Conservation (phyloP, 2,329 filamentous ascomycete genomes). For the Ceratocystis ficicola region DNA sequence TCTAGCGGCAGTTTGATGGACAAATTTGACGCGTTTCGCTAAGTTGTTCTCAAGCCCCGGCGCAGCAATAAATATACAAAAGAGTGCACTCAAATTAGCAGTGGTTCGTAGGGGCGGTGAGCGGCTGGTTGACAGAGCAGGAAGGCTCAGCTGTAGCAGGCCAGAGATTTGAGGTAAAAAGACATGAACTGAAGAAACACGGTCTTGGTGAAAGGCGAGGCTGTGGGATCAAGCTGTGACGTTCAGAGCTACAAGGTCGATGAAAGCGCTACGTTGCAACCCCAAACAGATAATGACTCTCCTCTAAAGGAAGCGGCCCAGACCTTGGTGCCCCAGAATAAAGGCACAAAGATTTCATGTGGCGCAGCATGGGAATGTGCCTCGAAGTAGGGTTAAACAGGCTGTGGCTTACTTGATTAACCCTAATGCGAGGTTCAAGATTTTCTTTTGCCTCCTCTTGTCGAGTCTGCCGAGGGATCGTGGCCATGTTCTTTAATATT, state of each 20-base stretch:
- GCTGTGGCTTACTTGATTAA: neutral
- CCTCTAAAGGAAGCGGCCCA: neutral
- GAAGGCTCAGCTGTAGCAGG: slow-evolving; percentile 11
- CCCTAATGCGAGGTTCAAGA: neutral
- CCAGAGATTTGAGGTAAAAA: neutral
- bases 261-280: neutral
- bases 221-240: slow-evolving; percentile 1
- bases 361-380: neutral
- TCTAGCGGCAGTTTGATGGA: slow-evolving; percentile 29
- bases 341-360: neutral
- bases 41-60: neutral
- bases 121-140: slow-evolving; percentile 25
- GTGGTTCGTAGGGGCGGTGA: neutral
- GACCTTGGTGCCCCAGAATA: neutral
- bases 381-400: neutral
- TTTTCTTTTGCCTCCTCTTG: neutral
- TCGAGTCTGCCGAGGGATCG: no score
- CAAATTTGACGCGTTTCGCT: neutral
- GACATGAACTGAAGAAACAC: neutral
- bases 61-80: neutral
- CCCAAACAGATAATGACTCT: neutral
- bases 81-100: neutral
- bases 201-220: neutral
- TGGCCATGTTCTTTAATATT: no score
- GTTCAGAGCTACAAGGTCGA: neutral